These are phyloP conservation scores for Nadsonia starkeyi-henricii DNA, from an alignment of 1,139 yeast genomes.

Conservation along the genomic window DNA sequence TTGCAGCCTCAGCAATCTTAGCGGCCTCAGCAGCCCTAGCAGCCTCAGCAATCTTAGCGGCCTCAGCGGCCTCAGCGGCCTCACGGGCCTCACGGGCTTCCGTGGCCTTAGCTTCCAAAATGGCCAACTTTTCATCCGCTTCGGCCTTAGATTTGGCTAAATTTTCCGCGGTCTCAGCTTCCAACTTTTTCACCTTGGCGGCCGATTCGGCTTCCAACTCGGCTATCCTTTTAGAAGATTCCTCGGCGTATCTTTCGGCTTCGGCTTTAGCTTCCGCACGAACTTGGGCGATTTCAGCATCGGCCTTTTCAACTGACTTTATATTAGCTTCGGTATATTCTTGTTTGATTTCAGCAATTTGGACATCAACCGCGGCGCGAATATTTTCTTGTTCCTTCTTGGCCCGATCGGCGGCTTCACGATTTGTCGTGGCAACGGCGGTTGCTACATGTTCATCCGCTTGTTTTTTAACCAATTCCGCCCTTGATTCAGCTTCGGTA, in stretches of 20 bases:
- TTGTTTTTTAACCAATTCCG: conserved; percentile 2
- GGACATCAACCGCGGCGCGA: conserved; percentile 1
- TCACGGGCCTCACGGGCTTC: not conserved
- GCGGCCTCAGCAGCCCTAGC: not conserved
- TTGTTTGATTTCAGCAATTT: not conserved
- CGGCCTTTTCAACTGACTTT: not conserved
- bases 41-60: not conserved
- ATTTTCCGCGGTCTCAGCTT: too few relatives aligned
- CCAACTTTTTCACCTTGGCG: too few relatives aligned
- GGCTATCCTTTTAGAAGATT: not conserved
- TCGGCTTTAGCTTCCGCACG: not conserved
- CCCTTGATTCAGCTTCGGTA: conserved; percentile 22
- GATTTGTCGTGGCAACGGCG: conserved; percentile 3
- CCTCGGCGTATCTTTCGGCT: conserved; percentile 1
- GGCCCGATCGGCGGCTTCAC: conserved; percentile 2
- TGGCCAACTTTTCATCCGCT: not conserved
- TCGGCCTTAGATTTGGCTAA: not conserved
- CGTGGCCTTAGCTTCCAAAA: not conserved
- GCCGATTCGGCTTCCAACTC: too few relatives aligned
- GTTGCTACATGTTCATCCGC: conserved; percentile 4
- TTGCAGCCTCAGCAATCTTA: not conserved
- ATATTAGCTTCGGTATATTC: not conserved
- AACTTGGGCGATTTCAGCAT: not conserved
- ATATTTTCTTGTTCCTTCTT: conserved; percentile 4
- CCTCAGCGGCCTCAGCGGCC: not conserved